A percentile compares a stretch with the other conserved stretches of the same genome.
phyloP scores from a whole-genome alignment of 2,329 filamentous ascomycete species.

The Diaporthe eres region DNA sequence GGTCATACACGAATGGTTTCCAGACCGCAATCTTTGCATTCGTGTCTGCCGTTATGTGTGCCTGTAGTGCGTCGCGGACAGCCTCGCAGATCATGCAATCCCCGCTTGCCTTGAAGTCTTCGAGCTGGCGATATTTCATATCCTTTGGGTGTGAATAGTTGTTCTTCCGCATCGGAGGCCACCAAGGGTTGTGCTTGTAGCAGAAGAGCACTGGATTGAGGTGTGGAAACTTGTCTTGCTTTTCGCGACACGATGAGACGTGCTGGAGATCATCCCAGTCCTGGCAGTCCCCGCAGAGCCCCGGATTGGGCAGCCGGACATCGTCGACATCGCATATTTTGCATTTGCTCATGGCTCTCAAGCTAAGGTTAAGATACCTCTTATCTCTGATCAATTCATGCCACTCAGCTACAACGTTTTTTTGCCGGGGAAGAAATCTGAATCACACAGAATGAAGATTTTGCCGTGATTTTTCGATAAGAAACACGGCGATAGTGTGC shows the following conservation, averaged over 20 bases:
- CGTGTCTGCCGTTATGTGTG: not conserved
- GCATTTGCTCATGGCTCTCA: not conserved
- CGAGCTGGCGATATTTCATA: not conserved
- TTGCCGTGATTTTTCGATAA: too few relatives aligned
- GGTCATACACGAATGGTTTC: not conserved
- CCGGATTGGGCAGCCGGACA: not conserved
- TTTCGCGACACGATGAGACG: not conserved
- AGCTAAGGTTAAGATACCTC: not conserved
- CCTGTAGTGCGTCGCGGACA: not conserved
- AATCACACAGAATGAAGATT: too few relatives aligned
- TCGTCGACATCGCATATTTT: not conserved
- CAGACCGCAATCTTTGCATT: not conserved
- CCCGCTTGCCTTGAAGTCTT: not conserved
- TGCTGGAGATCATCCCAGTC: not conserved
- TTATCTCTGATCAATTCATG: not conserved
- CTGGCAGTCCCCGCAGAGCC: not conserved
- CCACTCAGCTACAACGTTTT: not conserved
- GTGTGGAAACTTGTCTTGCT: not conserved
- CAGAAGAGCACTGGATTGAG: not conserved
- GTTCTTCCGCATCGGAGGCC: not conserved
- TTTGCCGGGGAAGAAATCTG: too few relatives aligned
- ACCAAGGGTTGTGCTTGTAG: not conserved
- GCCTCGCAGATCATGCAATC: not conserved
- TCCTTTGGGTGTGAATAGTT: not conserved
- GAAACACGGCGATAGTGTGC: too few relatives aligned